Evolutionary conservation across 2,329 filamentous ascomycete species (phyloP).

Genomic region (Aspergillus sp.): DNA sequence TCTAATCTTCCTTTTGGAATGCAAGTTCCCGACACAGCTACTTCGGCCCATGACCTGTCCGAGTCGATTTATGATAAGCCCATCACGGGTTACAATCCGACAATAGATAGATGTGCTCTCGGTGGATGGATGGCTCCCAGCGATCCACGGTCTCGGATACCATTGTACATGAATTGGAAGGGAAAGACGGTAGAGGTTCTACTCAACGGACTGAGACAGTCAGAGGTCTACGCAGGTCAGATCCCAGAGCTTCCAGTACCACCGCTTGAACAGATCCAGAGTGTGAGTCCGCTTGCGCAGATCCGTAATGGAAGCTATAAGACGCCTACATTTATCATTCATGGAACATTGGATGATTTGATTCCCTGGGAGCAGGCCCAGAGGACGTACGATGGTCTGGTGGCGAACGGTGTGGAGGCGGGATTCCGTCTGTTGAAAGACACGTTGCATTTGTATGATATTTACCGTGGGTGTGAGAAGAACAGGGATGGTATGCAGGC

Average conservation of each 20-base stretch:
- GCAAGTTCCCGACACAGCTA: no score
- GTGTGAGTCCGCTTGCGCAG: constrained; percentile 16
- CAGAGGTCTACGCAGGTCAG: not conserved
- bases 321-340: constrained; percentile 16
- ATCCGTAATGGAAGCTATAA: constrained; percentile 7
- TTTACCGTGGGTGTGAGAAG: no score
- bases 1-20: no score
- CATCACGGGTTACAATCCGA: constrained; percentile 16
- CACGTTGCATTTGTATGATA: no score
- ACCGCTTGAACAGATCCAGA: not conserved
- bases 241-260: not conserved
- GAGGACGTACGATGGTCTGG: not conserved
- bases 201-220: not conserved
- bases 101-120: constrained; percentile 3
- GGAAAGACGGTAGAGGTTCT: constrained; percentile 33
- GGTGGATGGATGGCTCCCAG: constrained; percentile 12
- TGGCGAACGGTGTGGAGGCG: no score
- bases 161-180: constrained; percentile 41
- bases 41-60: not conserved
- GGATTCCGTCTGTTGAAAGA: no score
- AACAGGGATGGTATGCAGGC: no score
- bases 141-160: constrained; percentile 34
- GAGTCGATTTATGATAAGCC: not conserved
- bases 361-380: constrained; percentile 9
- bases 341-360: constrained; percentile 15